phyloP scores from a whole-genome alignment of 1,139 yeast genomes.

The Debaryomyces udenii region DNA sequence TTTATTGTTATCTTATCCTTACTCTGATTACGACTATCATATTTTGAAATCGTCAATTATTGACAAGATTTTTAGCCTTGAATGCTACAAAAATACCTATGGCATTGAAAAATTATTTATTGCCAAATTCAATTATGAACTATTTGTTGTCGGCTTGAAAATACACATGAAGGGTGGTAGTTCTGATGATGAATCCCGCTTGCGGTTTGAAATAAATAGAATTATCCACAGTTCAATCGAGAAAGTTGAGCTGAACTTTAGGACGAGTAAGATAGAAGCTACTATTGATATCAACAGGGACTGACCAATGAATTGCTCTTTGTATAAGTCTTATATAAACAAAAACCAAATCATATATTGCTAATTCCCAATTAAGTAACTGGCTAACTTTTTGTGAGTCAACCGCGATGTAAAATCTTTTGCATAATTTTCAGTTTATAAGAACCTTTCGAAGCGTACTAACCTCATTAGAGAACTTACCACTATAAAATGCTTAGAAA shows the following conservation, averaged over 20 bases:
- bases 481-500: conserved; percentile 15
- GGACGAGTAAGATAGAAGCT: conserved; percentile 50
- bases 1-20: conserved; percentile 56
- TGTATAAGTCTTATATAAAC: too few species aligned
- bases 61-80: conserved; percentile 45
- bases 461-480: neutral
- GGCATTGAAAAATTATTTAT: conserved; percentile 52
- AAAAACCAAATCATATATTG: too few species aligned
- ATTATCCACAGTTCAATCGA: conserved; percentile 42
- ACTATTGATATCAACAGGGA: conserved; percentile 63
- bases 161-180: conserved; percentile 68
- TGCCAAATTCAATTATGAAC: conserved; percentile 62
- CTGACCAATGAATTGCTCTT: conserved; percentile 11
- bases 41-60: conserved; percentile 36
- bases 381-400: conserved; percentile 25
- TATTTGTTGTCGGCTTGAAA: conserved; percentile 58
- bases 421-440: conserved; percentile 2
- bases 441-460: too few species aligned
- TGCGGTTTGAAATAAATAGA: conserved; percentile 57
- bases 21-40: conserved; percentile 41
- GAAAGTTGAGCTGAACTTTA: conserved; percentile 24
- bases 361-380: conserved; percentile 29
- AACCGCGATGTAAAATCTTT: conserved; percentile 41
- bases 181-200: conserved; percentile 63
- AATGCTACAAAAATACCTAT: conserved; percentile 54